Conservation (phyloP, 495 filamentous ascomycete genomes). For the Penicillium chermesinum region DNA sequence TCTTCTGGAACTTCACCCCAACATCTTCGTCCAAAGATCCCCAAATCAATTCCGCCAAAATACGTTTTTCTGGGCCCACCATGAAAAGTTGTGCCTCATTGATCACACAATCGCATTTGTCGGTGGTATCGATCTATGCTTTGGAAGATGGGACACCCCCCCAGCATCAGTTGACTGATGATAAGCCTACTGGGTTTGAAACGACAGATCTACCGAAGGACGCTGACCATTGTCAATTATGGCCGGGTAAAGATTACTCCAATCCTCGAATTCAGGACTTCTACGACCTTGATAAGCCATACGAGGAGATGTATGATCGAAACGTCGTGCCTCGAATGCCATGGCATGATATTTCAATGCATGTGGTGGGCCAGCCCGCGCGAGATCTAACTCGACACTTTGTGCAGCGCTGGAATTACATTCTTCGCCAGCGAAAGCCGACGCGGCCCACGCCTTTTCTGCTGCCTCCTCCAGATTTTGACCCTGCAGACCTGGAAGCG, state of each 20-base stretch:
- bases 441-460: conserved; percentile 91
- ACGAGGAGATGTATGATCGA: conserved; percentile 98
- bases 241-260: conserved; percentile 98
- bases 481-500: conserved; percentile 74
- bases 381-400: conserved; percentile 94
- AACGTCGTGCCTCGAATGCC: conserved; percentile 88
- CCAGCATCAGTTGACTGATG: conserved; percentile 82
- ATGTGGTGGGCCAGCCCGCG: conserved; percentile 93
- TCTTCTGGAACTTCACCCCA: conserved; percentile 90
- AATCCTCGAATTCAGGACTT: conserved; percentile 96
- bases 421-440: conserved; percentile 88
- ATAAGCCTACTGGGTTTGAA: conserved; percentile 94
- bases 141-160: conserved; percentile 97
- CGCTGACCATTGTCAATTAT: conserved; percentile 90
- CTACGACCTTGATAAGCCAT: conserved; percentile 87
- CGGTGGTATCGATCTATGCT: conserved; percentile 95
- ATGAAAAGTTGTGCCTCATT: conserved; percentile 93
- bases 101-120: conserved; percentile 96
- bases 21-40: conserved; percentile 91
- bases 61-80: conserved; percentile 99
- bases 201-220: conserved; percentile 70
- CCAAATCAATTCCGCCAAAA: conserved; percentile 98
- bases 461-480: conserved; percentile 88
- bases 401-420: conserved; percentile 98
- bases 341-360: conserved; percentile 99